These are phyloP conservation scores for Poa pratensis DNA, from an alignment of 176 grass and related monocot genomes.

Conservation along the genomic window DNA sequence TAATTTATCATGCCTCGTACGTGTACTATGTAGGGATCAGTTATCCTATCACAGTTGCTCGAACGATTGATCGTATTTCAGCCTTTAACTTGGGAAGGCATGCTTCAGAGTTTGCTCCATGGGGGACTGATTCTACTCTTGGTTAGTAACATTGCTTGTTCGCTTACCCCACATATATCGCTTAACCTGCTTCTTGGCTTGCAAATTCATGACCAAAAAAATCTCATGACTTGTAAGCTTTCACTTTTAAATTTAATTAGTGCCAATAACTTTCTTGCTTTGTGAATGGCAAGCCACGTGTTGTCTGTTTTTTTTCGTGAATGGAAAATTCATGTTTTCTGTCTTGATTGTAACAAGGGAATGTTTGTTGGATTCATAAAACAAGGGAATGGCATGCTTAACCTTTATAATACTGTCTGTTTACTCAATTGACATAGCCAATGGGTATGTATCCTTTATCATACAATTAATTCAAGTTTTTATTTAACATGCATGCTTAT, in stretches of 20 bases:
- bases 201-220: background rate
- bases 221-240: background rate
- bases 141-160: conserved; percentile 9
- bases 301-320: background rate
- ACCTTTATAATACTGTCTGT: background rate
- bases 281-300: background rate
- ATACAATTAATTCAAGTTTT: background rate
- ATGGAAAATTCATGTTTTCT: background rate
- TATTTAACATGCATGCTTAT: conserved; percentile 3
- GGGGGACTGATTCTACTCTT: conserved; percentile 18
- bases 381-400: too few species aligned
- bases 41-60: background rate
- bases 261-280: conserved; percentile 8
- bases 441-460: background rate
- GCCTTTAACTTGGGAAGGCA: background rate
- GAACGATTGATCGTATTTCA: background rate
- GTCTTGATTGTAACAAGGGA: background rate
- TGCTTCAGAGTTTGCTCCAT: conserved; percentile 23
- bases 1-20: conserved; percentile 26
- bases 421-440: background rate
- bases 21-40: conserved; percentile 27
- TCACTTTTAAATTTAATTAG: background rate
- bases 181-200: conserved; percentile 18
- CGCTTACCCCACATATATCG: background rate
- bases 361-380: background rate